A percentile compares a stretch with the other conserved stretches of the same genome.
Evolutionary conservation across 345 rosid species (phyloP).

Genomic region (Syzygium oleosum): DNA sequence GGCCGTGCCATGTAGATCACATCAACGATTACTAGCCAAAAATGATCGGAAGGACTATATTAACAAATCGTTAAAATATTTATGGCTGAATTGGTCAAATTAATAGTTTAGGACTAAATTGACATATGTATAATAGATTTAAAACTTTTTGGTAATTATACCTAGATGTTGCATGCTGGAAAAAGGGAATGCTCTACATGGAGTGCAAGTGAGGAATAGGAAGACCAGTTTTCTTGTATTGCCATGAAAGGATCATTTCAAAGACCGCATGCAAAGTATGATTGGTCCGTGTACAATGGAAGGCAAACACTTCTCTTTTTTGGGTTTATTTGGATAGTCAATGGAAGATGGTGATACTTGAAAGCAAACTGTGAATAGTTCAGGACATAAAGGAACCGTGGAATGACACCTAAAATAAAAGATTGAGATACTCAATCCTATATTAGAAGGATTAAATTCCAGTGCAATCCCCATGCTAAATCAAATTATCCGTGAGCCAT

Average conservation of each 20-base stretch:
- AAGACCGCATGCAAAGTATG: not conserved
- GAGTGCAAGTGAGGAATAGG: not conserved
- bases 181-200: not conserved
- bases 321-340: not conserved
- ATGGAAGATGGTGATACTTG: not conserved
- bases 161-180: not conserved
- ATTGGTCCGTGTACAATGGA: not conserved
- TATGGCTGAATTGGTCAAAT: too few species aligned
- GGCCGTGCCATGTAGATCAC: too few species aligned
- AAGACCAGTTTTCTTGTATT: not conserved
- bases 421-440: not conserved
- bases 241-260: not conserved
- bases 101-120: too few species aligned
- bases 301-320: not conserved
- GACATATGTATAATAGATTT: too few species aligned
- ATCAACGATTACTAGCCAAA: too few species aligned
- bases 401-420: not conserved
- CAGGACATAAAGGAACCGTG: not conserved
- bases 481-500: not conserved
- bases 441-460: not conserved
- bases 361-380: not conserved
- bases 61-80: too few species aligned
- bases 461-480: not conserved
- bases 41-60: too few species aligned
- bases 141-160: too few species aligned